Evolutionary conservation across 148 eudicot species (phyloP).

Genomic region (Dianthus caryophyllus): DNA sequence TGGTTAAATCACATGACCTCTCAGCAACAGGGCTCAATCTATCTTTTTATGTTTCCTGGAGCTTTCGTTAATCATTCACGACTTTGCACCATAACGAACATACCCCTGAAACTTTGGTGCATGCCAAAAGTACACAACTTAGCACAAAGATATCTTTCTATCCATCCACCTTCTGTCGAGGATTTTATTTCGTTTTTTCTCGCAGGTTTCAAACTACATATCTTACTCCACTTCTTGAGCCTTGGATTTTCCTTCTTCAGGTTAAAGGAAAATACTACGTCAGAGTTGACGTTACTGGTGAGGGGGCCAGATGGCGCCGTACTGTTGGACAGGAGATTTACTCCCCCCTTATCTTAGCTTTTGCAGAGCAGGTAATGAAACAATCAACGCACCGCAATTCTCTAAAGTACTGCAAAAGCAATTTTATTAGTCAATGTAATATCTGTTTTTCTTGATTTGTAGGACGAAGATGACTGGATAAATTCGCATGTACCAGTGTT

Average conservation of each 20-base stretch:
- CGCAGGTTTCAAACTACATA: no score
- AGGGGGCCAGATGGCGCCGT: slow-evolving; percentile 97
- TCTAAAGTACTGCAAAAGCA: background rate
- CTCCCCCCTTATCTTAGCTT: slow-evolving; percentile 91
- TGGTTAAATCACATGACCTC: background rate
- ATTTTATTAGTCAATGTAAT: background rate
- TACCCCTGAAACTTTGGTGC: no score
- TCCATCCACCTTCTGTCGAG: background rate
- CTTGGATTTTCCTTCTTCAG: slow-evolving; percentile 35
- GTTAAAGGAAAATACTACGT: slow-evolving; percentile 73
- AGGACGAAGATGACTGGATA: slow-evolving; percentile 71
- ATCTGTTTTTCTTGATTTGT: slow-evolving; percentile 19
- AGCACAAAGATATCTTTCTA: background rate
- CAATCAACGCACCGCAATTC: background rate
- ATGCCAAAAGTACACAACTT: no score
- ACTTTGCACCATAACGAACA: no score
- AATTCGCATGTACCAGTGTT: slow-evolving; percentile 51
- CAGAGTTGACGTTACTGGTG: slow-evolving; percentile 76
- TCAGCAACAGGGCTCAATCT: background rate
- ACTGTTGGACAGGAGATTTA: slow-evolving; percentile 87
- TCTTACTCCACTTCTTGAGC: background rate
- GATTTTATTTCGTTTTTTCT: background rate
- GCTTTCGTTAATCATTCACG: background rate
- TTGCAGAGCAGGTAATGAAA: slow-evolving; percentile 64
- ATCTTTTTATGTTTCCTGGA: background rate